Conservation (phyloP, 2,329 filamentous ascomycete genomes). For the Ophiostoma triangulosporum region DNA sequence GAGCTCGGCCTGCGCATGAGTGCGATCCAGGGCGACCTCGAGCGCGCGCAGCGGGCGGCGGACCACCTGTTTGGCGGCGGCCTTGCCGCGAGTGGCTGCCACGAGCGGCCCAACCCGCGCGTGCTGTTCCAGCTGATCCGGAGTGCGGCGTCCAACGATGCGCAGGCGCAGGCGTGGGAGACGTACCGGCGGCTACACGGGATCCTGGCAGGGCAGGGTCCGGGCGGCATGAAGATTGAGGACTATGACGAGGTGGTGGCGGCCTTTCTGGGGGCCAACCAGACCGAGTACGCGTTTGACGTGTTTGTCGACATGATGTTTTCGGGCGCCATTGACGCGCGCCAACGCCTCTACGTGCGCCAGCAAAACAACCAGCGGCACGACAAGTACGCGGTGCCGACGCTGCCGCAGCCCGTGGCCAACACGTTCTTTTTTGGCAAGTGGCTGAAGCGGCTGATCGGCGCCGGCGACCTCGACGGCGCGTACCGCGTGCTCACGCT, state of each 20-base stretch:
- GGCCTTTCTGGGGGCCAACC: constrained; percentile 53
- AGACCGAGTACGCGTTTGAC: constrained; percentile 53
- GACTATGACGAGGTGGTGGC: constrained; percentile 67
- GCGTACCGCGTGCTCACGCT: constrained; percentile 60
- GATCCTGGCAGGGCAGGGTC: constrained; percentile 33
- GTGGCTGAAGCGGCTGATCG: constrained; percentile 77
- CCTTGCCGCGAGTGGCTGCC: constrained; percentile 22
- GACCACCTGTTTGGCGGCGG: constrained; percentile 21
- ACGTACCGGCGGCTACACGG: constrained; percentile 52
- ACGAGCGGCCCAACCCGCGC: constrained; percentile 3
- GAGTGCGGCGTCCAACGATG: constrained; percentile 18
- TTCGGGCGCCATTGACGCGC: constrained; percentile 37
- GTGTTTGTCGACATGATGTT: constrained; percentile 88
- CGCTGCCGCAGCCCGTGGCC: constrained; percentile 34
- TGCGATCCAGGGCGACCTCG: constrained; percentile 41
- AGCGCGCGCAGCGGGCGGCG: constrained; percentile 43
- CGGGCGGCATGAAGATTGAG: constrained; percentile 42
- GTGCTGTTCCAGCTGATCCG: constrained; percentile 12
- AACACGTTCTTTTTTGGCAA: constrained; percentile 80
- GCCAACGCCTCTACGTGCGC: constrained; percentile 17
- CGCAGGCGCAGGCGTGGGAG: constrained; percentile 47
- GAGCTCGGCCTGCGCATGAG: constrained; percentile 54
- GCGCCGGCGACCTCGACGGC: constrained; percentile 54
- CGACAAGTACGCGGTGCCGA: neutral
- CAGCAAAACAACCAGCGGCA: constrained; percentile 12